Evolutionary conservation across 2,329 filamentous ascomycete species (phyloP), one percentile per base, ranked within the genome.

Genomic region (Clonostachys chloroleuca): DNA sequence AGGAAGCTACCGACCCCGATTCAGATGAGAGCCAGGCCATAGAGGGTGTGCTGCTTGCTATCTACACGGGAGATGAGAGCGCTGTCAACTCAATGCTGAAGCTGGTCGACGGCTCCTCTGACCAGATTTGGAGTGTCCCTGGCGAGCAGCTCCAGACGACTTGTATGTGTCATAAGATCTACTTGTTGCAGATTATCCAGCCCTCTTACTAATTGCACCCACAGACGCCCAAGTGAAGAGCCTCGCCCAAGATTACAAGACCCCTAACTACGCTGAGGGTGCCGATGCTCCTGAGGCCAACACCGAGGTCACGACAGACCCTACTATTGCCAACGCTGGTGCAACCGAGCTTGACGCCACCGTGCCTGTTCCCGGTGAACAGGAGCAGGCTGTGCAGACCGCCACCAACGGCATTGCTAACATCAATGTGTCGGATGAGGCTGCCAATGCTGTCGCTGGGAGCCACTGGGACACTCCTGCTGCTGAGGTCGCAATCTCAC

Each of bases 1-100:
- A 81, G 17, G 84, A 89, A 60, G 87, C 87, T 53, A 78, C 73
- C 47, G 78, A 87, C 56, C 76, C 80, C 43, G 68, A 73, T 39
- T 65, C 77, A 6, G 87, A 91, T 48, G 87, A 92, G 70, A 89
- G 84, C 66, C 83, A 84, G 66, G 89, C 88, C 35, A 83, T 94
- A 50, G 89, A 95, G 68, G 88, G 88, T 45, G 83, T 89, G 34
- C 74, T 95, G 49, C 74, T 91, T 42, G 78, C 86, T 50, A 86
- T 94, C 34, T 94, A 95, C 67, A 81, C 83, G 42, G 89, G 89
- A 42, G 87, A 92, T 58, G 80, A 87, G 53, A 77, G 73, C 55
- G 89, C 87, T 44, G 87, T 94, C 20, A 72, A 80, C 46, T 81
- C 86, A 48, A 90, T 90, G 69, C 68, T 89, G 59, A 91, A 88